These are phyloP conservation scores for Chlorophyllum brunneum DNA, from an alignment of 768 basidiomycete genomes.

Conservation along the genomic window DNA sequence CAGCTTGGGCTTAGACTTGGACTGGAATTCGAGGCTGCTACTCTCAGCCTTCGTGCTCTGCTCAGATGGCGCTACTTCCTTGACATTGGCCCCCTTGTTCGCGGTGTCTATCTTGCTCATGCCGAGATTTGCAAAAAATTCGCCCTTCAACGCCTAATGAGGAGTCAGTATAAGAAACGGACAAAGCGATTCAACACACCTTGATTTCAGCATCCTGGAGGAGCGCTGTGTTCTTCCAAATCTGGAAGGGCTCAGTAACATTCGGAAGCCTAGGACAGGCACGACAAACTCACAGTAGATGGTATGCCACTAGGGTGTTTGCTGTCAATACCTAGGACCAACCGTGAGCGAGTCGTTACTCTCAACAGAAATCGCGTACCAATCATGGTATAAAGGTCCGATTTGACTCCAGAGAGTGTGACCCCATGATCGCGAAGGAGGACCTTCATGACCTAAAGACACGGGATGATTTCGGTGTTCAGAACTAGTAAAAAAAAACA, in stretches of 20 bases:
- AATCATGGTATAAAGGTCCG: constrained; percentile 61
- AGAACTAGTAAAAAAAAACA: constrained; percentile 2
- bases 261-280: neutral
- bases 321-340: constrained; percentile 60
- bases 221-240: constrained; percentile 64
- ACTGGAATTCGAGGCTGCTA: constrained; percentile 20
- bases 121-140: constrained; percentile 47
- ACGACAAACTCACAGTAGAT: constrained; percentile 50
- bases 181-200: constrained; percentile 27
- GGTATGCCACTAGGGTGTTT: constrained; percentile 73
- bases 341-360: neutral
- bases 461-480: neutral
- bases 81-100: too few relatives aligned
- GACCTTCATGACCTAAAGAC: constrained; percentile 75
- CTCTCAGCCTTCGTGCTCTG: constrained; percentile 17
- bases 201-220: constrained; percentile 60
- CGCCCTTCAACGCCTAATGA: constrained; percentile 57
- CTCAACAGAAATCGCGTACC: constrained; percentile 33
- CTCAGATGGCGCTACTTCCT: neutral
- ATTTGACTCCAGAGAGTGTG: constrained; percentile 66
- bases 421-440: constrained; percentile 63
- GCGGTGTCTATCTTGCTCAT: constrained; percentile 23
- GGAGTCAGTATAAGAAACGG: neutral
- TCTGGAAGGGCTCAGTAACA: constrained; percentile 32
- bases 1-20: constrained; percentile 45